These are phyloP conservation scores for Saccharomyces uvarum DNA, from an alignment of 1,139 yeast species.

Conservation along the genomic window DNA sequence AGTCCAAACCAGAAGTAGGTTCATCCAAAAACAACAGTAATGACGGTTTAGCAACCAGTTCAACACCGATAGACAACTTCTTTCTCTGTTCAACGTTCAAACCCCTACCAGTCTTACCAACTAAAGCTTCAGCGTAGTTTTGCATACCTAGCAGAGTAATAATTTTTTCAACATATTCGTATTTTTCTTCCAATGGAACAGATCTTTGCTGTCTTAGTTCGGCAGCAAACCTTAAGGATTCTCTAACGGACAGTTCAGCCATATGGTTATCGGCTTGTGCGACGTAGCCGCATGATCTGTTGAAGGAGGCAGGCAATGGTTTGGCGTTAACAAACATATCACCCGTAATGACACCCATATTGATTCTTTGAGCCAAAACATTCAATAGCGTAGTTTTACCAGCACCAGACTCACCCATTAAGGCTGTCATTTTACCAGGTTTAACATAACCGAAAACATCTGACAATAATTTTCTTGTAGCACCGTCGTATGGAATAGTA, in stretches of 20 bases:
- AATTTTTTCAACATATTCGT: constrained; percentile 53
- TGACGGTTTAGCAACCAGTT: constrained; percentile 49
- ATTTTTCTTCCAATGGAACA: constrained; percentile 43
- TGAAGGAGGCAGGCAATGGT: constrained; percentile 45
- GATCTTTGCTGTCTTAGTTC: constrained; percentile 47
- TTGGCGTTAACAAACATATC: constrained; percentile 56
- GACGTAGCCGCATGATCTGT: constrained; percentile 57
- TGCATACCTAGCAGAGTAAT: constrained; percentile 51
- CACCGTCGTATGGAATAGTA: constrained; percentile 45
- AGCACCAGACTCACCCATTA: constrained; percentile 68
- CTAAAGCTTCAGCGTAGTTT: constrained; percentile 54
- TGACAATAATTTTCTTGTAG: constrained; percentile 42
- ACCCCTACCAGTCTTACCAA: constrained; percentile 52
- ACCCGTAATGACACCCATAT: constrained; percentile 55
- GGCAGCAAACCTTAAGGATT: constrained; percentile 54
- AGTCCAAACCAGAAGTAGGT: constrained; percentile 54
- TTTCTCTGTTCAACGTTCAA: constrained; percentile 61
- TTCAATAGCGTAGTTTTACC: constrained; percentile 60
- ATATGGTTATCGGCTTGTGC: constrained; percentile 61
- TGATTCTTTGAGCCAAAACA: constrained; percentile 50
- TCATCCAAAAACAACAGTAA: constrained; percentile 48
- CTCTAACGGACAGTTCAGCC: constrained; percentile 52
- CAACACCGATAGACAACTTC: constrained; percentile 59
- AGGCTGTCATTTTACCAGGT: constrained; percentile 57
- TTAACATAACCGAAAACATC: constrained; percentile 58